Conservation (phyloP, 192 early-diverging fungal genomes). For the Coemansia sp. region DNA sequence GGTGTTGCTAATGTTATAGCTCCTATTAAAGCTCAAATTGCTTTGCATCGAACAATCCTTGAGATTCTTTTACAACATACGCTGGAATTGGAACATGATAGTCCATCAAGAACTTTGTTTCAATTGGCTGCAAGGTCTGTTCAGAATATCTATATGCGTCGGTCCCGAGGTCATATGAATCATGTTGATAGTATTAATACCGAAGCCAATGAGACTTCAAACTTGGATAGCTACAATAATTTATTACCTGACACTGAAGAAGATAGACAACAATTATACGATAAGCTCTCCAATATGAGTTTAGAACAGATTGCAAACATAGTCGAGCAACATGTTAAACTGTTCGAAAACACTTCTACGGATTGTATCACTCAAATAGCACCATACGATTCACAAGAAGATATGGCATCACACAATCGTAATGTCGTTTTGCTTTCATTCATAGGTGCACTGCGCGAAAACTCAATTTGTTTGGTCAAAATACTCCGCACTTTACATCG, state of each 20-base stretch:
- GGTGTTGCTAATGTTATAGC: conserved; percentile 13
- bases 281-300: conserved; percentile 11
- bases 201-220: background rate
- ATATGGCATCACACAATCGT: conserved; percentile 16
- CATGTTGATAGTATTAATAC: background rate
- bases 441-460: conserved; percentile 40
- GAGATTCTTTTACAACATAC: conserved; percentile 20
- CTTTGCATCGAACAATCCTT: conserved; percentile 24
- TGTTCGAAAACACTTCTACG: conserved; percentile 24
- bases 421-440: conserved; percentile 40
- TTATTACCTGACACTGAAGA: conserved; percentile 2
- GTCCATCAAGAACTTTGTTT: conserved; percentile 31
- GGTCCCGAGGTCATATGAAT: background rate
- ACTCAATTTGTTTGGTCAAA: conserved; percentile 24
- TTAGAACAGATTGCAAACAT: conserved; percentile 23
- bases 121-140: conserved; percentile 18
- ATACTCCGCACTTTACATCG: conserved; percentile 23
- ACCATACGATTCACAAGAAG: conserved; percentile 20
- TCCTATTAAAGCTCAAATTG: conserved; percentile 25
- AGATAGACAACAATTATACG: conserved; percentile 1
- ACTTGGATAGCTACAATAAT: conserved; percentile 2
- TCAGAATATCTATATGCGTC: background rate
- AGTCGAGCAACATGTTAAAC: conserved; percentile 20
- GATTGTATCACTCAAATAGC: conserved; percentile 25
- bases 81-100: conserved; percentile 16